Evolutionary conservation across 2,329 filamentous ascomycete species (phyloP), one percentile per base, ranked within the genome.

Genomic region (Paraphoma sp.): DNA sequence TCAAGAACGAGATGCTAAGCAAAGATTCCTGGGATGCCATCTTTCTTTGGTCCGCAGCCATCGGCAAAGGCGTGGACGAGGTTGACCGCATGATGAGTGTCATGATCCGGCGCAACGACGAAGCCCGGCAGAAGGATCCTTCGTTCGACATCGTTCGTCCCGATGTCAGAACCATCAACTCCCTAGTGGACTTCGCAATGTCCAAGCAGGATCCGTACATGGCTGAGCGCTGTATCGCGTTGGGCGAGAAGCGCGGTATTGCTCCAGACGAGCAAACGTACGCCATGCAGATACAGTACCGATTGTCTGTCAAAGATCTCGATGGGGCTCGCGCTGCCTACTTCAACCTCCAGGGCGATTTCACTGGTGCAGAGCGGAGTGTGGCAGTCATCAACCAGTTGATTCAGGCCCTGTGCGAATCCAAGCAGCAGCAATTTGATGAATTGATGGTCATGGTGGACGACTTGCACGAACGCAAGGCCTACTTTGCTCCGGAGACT

Each of bases 201-300:
- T 84, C 86, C n/a, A 83, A 84, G 52, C 82, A 88, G 10, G 88
- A 96, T 65, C 83, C 87, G 0, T 87, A 90, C 63, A 80, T 91
- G 45, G 91, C 91, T 5, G 88, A 93, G 70, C 84, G 91, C 11
- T 90, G 93, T 60, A 82, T 92, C 45, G 78, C 84, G 1, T 78
- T 97, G 10, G 87, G 88, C 1, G 74, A 84, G 44, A 86, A 88
- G 67, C 84, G 87, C 67, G 84, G 83, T 4, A 84, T 97, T 18
- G 73, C 82, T 49, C 86, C 90, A 0, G 86, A 96, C 71, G 84
- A 86, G 10, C 81, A 83, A 48, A 96, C 93, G 0, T 89, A 86
- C 63, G 82, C 92, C 45, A 81, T 96, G 48, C 87, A 93, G 69
- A 85, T 98, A 65, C 84, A 89, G 54, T 90, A 95, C 66, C 87